Evolutionary conservation across 805 yeast species (phyloP), one percentile per base, ranked within the genome.

Genomic region (Saturnispora kantuleensis): DNA sequence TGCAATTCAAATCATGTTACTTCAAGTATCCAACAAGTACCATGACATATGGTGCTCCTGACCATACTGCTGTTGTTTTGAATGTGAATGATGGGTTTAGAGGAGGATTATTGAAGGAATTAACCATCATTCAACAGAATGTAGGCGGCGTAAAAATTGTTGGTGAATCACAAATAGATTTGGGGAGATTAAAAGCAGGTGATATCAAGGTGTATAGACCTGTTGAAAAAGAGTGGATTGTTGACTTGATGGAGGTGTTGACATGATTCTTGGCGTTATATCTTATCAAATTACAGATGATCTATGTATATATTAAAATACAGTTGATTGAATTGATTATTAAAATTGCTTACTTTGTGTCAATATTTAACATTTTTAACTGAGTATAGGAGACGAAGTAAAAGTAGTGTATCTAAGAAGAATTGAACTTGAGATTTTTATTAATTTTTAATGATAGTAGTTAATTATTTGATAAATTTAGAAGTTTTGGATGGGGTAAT

Each of bases 51-150:
- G 82, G 82, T 0, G 63, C 64, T 4, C 82, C 82, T 4, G 71
- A 76, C 54, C 82, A 76, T 54, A 76, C 81, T 0, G 56, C 69
- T 0, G 51, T 67, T 32, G 65, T 65, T 42, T 65, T 34, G 59
- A 66, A 37, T 18, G 70, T 65, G 5, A 37, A 46, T 16, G 52
- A 50, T 1, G 37, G 41, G 9, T 58, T 56, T 4, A 64, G 57
- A 3, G 57, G 55, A 11, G 56, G 53, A 9, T 39, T 49, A 2
- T 49, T 52, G 2, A 49, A 48, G 13, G 43, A 49, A 41, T 33
- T 75, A 8, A 48, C 51, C 10, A 64, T 76, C 9, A 59, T 68
- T 3, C 79, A 76, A 47, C 81, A 76, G 52, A 76, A 76, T 50
- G 72, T 70, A 9, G 64, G 63, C 41, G 73, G 71, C 1, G 62